Evolutionary conservation across 208 protist species (phyloP).

Genomic region (Wallacemonas collosoma): DNA sequence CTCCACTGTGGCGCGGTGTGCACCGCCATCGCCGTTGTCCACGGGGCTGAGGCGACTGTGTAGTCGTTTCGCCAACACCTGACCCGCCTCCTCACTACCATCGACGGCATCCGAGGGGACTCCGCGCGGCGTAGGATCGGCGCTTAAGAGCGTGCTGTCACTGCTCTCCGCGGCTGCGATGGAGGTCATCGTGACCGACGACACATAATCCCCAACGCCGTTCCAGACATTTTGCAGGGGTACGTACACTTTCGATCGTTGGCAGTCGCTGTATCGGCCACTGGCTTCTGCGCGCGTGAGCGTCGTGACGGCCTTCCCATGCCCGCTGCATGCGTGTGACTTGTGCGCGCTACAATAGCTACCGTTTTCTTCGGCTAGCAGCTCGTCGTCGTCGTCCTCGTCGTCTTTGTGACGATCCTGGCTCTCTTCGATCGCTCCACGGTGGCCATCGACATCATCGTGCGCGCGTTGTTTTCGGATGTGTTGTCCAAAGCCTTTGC

Average conservation of each 20-base stretch:
- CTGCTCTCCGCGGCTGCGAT: slow-evolving; percentile 5
- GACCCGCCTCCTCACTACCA: background rate
- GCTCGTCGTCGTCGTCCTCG: background rate
- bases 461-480: background rate
- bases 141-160: background rate
- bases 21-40: too few species aligned
- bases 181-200: background rate
- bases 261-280: background rate
- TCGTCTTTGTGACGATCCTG: background rate
- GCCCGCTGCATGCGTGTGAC: background rate
- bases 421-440: too few species aligned
- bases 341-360: background rate
- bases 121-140: background rate
- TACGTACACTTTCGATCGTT: background rate
- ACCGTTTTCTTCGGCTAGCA: background rate
- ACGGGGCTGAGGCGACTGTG: too few species aligned
- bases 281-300: background rate
- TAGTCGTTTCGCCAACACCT: too few species aligned
- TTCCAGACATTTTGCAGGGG: background rate
- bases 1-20: too few species aligned
- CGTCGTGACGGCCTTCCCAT: background rate
- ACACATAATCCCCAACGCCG: background rate
- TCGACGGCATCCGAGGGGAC: background rate
- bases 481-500: background rate
- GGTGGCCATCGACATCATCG: background rate